Conservation (phyloP, 371 early-diverging fungal species). For the Furculomyces boomerangus region DNA sequence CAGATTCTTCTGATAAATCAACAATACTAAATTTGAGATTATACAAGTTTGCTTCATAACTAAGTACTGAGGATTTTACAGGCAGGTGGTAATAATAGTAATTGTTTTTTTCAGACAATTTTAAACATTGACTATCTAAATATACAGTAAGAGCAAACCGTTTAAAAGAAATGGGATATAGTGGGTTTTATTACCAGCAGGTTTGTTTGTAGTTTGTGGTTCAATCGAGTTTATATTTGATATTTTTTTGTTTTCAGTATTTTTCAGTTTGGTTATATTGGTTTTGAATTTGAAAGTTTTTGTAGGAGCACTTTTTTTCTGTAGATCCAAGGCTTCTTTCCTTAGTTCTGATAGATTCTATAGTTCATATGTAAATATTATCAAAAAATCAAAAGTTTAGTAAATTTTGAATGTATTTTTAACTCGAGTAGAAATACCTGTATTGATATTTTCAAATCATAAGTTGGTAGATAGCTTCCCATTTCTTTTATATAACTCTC, state of each 20-base stretch:
- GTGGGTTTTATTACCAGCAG: background rate
- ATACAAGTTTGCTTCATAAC: background rate
- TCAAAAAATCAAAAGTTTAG: background rate
- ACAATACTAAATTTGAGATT: background rate
- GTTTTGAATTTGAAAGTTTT: background rate
- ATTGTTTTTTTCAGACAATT: background rate
- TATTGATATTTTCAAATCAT: too few relatives aligned
- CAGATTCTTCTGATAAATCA: background rate
- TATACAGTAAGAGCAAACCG: background rate
- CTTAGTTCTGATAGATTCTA: too few relatives aligned
- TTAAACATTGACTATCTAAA: background rate
- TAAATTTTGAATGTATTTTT: background rate
- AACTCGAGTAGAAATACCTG: too few relatives aligned
- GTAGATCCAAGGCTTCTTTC: background rate
- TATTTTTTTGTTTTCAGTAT: background rate
- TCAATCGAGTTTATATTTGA: background rate
- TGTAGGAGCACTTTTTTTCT: background rate
- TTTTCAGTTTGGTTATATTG: background rate
- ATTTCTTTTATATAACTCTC: too few relatives aligned
- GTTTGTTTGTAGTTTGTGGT: background rate
- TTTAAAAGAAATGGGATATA: background rate
- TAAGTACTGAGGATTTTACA: too few relatives aligned
- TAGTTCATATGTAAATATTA: background rate
- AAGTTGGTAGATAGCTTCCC: too few relatives aligned
- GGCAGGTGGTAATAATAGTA: background rate